Evolutionary conservation across 2,329 filamentous ascomycete species (phyloP).

Genomic region (Zasmidium cellare): DNA sequence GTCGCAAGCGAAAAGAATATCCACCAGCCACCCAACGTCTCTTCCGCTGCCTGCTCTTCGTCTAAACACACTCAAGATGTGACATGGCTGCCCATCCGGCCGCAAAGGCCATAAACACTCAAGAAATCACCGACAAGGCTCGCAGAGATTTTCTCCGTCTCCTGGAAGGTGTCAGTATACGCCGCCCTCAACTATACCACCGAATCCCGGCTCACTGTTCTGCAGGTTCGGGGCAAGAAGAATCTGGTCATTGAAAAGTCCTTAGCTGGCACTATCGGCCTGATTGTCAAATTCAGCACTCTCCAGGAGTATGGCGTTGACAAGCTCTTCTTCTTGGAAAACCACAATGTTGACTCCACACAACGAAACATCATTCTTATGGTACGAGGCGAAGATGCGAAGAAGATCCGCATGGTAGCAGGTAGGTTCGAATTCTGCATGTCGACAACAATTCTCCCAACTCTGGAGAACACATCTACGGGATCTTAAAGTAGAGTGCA

Average conservation of each 20-base stretch:
- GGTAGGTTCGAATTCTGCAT: too few relatives aligned
- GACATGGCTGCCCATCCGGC: constrained; percentile 41
- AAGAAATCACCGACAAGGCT: constrained; percentile 76
- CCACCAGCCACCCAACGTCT: constrained; percentile 1
- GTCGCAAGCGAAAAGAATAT: not conserved
- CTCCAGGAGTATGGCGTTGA: constrained; percentile 97
- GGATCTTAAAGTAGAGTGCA: constrained; percentile 64
- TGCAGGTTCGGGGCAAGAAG: constrained; percentile 95
- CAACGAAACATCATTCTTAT: constrained; percentile 96
- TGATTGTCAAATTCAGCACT: constrained; percentile 92
- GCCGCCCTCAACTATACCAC: constrained; percentile 30
- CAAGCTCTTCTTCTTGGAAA: constrained; percentile 95
- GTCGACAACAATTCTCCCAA: not conserved
- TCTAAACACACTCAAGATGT: constrained; percentile 23
- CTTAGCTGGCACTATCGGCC: constrained; percentile 83
- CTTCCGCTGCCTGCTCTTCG: constrained; percentile 2
- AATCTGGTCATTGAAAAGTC: constrained; percentile 91
- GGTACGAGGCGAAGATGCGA: constrained; percentile 83
- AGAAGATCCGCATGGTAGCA: constrained; percentile 80
- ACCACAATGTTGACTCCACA: constrained; percentile 89
- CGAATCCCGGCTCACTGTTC: constrained; percentile 14
- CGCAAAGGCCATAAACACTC: constrained; percentile 71
- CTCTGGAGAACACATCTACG: constrained; percentile 13
- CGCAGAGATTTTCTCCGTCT: constrained; percentile 86
- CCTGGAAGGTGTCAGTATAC: constrained; percentile 83